Percentiles rank a stretch among this genome's conserved stretches.
phyloP scores from a whole-genome alignment of 2,329 filamentous ascomycete genomes.

The Pestalotiopsis sp. region DNA sequence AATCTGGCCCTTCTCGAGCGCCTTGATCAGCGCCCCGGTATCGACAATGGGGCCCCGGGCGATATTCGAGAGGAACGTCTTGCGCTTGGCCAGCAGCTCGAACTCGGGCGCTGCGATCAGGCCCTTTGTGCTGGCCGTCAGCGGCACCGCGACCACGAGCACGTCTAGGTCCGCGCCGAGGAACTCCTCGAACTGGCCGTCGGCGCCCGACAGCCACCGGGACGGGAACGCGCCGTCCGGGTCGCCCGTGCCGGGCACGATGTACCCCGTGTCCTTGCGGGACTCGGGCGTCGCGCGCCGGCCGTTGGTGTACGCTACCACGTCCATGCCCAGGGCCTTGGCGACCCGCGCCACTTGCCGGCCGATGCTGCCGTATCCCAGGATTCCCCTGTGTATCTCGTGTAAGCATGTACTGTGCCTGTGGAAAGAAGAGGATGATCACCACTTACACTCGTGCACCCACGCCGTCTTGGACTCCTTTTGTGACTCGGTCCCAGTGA shows the following conservation, averaged over 20 bases:
- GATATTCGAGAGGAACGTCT: constrained; percentile 66
- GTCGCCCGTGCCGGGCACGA: constrained; percentile 63
- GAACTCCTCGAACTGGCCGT: constrained; percentile 38
- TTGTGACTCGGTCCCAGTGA: constrained; percentile 43
- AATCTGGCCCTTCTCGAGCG: constrained; percentile 44
- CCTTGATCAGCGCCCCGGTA: constrained; percentile 54
- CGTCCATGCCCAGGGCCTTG: constrained; percentile 64
- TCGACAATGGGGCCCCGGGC: constrained; percentile 51
- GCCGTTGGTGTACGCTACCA: constrained; percentile 70
- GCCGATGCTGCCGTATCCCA: constrained; percentile 49
- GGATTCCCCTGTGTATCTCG: constrained; percentile 35
- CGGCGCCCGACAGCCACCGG: constrained; percentile 43
- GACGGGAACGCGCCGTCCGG: constrained; percentile 42
- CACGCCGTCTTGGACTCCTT: constrained; percentile 49
- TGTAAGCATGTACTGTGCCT: constrained; percentile 2
- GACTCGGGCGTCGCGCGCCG: constrained; percentile 63
- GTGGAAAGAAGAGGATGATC: constrained; percentile 30
- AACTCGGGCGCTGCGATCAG: constrained; percentile 47
- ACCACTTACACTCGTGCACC: constrained; percentile 54
- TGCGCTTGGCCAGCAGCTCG: constrained; percentile 34
- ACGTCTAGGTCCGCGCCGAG: constrained; percentile 45
- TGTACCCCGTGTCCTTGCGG: constrained; percentile 61
- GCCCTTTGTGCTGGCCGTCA: constrained; percentile 40
- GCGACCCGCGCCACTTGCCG: constrained; percentile 51
- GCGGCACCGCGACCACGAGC: constrained; percentile 43